Percentiles rank a stretch among this genome's conserved stretches.
Conservation (phyloP, 139 green algal genomes). For the Chlamydomonas applanata region DNA sequence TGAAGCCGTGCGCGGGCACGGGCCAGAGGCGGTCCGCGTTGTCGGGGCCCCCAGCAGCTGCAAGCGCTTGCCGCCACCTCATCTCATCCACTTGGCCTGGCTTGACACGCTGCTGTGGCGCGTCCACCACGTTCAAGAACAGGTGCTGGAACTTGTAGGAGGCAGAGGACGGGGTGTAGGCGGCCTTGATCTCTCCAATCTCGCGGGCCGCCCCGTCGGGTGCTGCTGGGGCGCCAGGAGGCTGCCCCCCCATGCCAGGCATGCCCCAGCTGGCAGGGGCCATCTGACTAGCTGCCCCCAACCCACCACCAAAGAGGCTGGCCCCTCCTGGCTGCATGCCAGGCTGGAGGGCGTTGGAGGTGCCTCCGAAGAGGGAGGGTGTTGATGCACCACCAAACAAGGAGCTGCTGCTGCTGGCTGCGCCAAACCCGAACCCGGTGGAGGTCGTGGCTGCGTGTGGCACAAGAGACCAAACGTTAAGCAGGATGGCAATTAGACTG, state of each 20-base stretch:
- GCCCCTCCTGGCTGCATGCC: too few relatives aligned
- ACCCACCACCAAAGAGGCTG: too few relatives aligned
- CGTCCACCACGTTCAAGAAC: conserved; percentile 70
- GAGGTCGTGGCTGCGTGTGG: not conserved
- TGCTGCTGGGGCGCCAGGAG: too few relatives aligned
- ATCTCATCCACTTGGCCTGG: conserved; percentile 68
- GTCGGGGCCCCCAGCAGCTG: conserved; percentile 48
- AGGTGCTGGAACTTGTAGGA: conserved; percentile 68
- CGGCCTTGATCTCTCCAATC: conserved; percentile 21
- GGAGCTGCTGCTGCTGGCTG: not conserved
- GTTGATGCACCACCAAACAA: conserved; percentile 4
- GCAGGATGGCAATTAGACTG: too few relatives aligned
- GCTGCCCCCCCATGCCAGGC: too few relatives aligned
- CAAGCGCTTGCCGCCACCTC: conserved; percentile 68
- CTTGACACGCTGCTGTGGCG: conserved; percentile 55
- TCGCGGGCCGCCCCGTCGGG: not conserved
- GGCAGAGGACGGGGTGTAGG: conserved; percentile 36
- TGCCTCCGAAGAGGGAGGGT: not conserved
- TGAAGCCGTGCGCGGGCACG: conserved; percentile 63
- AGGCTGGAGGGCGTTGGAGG: not conserved
- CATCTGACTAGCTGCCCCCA: too few relatives aligned
- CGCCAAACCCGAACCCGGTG: conserved; percentile 14
- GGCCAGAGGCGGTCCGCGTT: conserved; percentile 74
- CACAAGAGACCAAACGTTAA: too few relatives aligned
- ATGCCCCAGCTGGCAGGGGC: too few relatives aligned